Evolutionary conservation across 2,329 filamentous ascomycete genomes (phyloP).

Genomic region (Diaporthe citrichinensis): DNA sequence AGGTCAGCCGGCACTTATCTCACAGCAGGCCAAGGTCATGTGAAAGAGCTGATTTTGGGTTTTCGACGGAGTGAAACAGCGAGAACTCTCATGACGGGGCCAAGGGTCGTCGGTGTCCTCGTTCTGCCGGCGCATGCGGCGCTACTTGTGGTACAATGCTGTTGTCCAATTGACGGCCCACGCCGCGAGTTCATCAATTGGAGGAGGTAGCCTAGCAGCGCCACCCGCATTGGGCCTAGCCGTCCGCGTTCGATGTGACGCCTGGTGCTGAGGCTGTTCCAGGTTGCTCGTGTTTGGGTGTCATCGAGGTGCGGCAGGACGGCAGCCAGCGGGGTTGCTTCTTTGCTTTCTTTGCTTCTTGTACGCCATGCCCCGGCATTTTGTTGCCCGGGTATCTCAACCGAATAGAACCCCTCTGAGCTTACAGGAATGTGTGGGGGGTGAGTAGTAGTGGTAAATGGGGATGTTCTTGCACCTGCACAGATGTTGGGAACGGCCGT

Average conservation of each 20-base stretch:
- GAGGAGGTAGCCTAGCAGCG: conserved; percentile 8
- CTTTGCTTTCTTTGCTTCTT: background rate
- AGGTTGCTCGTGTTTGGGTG: background rate
- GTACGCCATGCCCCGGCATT: background rate
- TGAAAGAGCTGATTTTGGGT: conserved; percentile 11
- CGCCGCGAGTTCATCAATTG: conserved; percentile 4
- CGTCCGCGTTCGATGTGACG: background rate
- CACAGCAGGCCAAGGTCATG: background rate
- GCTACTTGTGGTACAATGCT: background rate
- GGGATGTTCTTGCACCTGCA: background rate
- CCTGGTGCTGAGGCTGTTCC: background rate
- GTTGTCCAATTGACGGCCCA: conserved; percentile 8
- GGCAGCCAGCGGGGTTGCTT: background rate
- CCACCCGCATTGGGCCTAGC: background rate
- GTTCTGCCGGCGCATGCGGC: background rate
- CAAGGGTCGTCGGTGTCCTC: background rate
- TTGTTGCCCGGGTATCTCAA: background rate
- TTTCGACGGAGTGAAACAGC: conserved; percentile 10
- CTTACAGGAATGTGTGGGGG: background rate
- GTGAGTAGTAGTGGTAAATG: background rate
- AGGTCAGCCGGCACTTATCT: background rate
- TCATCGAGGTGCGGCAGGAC: background rate
- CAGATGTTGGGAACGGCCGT: background rate
- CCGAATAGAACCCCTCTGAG: background rate
- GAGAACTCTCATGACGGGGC: conserved; percentile 3